phyloP scores from a whole-genome alignment of 2,329 filamentous ascomycete species.

The Epichloe sibirici region DNA sequence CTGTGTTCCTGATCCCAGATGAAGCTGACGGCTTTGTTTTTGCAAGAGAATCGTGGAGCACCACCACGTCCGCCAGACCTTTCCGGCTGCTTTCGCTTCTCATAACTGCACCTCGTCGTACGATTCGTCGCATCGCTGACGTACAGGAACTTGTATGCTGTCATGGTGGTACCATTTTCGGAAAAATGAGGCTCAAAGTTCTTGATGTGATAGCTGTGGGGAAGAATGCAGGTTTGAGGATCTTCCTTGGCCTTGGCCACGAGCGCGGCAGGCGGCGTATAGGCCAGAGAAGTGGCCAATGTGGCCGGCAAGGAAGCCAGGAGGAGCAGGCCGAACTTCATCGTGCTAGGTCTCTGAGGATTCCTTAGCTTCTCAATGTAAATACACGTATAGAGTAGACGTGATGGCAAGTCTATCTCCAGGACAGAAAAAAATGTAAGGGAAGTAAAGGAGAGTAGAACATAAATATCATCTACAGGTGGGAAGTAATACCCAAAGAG shows the following conservation, averaged over 20 bases:
- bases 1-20: constrained; percentile 22
- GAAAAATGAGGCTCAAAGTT: constrained; percentile 24
- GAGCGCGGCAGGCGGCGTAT: constrained; percentile 16
- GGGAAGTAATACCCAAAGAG: not conserved
- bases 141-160: constrained; percentile 28
- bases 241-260: constrained; percentile 13
- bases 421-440: not conserved
- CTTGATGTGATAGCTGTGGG: constrained; percentile 25
- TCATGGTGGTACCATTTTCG: constrained; percentile 20
- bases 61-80: constrained; percentile 13
- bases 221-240: constrained; percentile 22
- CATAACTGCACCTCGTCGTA: constrained; percentile 30
- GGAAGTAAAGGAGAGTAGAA: not conserved
- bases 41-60: constrained; percentile 30
- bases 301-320: constrained; percentile 8
- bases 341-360: not conserved
- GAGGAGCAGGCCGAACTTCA: constrained; percentile 6
- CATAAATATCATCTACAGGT: not conserved
- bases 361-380: not conserved
- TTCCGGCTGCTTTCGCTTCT: constrained; percentile 27
- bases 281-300: constrained; percentile 13
- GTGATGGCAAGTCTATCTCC: not conserved
- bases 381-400: not conserved
- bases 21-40: constrained; percentile 29
- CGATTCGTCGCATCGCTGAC: constrained; percentile 26